A percentile compares a stretch with the other conserved stretches of the same genome.
Conservation (phyloP, 768 basidiomycete genomes). For the Candolleomyces efflorescens region DNA sequence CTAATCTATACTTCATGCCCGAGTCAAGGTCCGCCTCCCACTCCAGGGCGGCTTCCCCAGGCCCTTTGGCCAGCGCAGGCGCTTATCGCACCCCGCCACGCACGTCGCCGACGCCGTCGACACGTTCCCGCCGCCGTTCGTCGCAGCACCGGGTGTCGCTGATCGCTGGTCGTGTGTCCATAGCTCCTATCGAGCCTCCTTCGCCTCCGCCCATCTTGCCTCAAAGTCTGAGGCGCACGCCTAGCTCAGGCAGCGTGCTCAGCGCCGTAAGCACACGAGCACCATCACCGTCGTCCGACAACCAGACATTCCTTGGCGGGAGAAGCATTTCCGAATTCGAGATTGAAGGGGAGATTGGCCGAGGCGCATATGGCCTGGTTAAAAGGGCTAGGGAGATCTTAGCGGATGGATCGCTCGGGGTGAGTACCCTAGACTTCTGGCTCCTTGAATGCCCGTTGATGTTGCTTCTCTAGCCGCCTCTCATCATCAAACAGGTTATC, state of each 20-base stretch:
- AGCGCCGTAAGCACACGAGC: slow-evolving; percentile 60
- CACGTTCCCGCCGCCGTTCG: slow-evolving; percentile 69
- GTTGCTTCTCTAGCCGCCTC: slow-evolving; percentile 55
- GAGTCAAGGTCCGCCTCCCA: slow-evolving; percentile 15
- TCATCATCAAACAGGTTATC: slow-evolving; percentile 98
- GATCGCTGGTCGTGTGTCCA: slow-evolving; percentile 76
- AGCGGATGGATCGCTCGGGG: slow-evolving; percentile 75
- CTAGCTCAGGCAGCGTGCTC: slow-evolving; percentile 59
- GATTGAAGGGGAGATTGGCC: slow-evolving; percentile 84
- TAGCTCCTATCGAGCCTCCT: slow-evolving; percentile 72
- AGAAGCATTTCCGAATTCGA: slow-evolving; percentile 82
- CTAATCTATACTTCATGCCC: slow-evolving; percentile 20
- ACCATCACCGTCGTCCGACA: slow-evolving; percentile 50
- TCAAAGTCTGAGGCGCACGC: slow-evolving; percentile 59
- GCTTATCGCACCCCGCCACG: slow-evolving; percentile 25
- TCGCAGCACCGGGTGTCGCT: slow-evolving; percentile 84
- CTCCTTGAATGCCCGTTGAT: slow-evolving; percentile 13
- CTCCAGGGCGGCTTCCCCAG: slow-evolving; percentile 19
- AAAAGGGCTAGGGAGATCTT: slow-evolving; percentile 82
- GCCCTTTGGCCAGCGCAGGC: slow-evolving; percentile 7
- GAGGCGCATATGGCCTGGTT: slow-evolving; percentile 94
- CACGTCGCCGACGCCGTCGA: slow-evolving; percentile 32
- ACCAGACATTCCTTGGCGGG: slow-evolving; percentile 50
- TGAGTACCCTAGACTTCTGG: slow-evolving; percentile 38
- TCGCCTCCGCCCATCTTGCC: slow-evolving; percentile 58